Conservation (phyloP, 148 eudicot species). For the Amaranthus hypochondriacus region DNA sequence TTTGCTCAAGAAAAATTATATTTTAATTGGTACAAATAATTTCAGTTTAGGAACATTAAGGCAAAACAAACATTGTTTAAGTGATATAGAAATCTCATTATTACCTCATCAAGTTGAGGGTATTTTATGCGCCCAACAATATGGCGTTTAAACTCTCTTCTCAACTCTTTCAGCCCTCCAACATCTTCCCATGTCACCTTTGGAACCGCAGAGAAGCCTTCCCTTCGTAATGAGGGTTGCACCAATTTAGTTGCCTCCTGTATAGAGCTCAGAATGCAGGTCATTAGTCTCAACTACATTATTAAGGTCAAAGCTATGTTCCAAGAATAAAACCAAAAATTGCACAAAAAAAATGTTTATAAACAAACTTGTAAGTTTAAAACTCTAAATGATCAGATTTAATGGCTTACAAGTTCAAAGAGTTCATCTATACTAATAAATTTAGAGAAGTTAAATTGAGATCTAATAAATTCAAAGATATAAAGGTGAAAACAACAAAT, state of each 20-base stretch:
- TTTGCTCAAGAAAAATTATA: no score
- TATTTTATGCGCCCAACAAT: conserved; percentile 55
- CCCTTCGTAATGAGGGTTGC: conserved; percentile 83
- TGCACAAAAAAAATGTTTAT: background rate
- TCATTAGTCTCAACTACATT: no score
- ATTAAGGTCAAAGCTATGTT: conserved; percentile 28
- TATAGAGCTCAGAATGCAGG: background rate
- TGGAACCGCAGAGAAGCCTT: conserved; percentile 75
- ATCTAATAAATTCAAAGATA: background rate
- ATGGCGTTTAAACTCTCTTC: conserved; percentile 48
- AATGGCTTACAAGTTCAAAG: background rate
- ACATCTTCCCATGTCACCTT: conserved; percentile 78
- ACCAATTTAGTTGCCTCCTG: conserved; percentile 62
- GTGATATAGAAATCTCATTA: background rate
- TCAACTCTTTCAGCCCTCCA: conserved; percentile 55
- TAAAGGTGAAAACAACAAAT: background rate
- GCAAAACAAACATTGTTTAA: background rate
- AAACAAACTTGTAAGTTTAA: no score
- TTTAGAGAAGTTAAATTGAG: background rate
- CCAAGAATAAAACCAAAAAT: conserved; percentile 28
- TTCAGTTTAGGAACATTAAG: no score
- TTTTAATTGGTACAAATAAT: no score
- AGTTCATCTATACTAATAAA: background rate
- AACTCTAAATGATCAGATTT: background rate
- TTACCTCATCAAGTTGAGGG: conserved; percentile 66